These are phyloP conservation scores for Zygoascus hellenicus DNA, from an alignment of 1,139 yeast genomes.

Conservation along the genomic window DNA sequence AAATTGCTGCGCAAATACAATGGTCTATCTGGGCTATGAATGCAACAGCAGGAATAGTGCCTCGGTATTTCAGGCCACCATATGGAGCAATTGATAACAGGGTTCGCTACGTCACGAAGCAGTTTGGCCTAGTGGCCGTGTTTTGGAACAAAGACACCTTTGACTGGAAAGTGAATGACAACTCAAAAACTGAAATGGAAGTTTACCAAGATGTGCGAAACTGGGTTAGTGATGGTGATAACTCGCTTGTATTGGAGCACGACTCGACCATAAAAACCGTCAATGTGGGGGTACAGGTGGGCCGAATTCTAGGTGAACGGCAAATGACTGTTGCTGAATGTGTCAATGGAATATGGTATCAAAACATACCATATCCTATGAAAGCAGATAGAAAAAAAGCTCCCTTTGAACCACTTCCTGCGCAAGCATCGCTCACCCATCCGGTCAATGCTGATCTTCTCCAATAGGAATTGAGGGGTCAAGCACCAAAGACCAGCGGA, in stretches of 20 bases:
- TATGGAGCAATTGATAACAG: constrained; percentile 91
- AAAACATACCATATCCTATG: constrained; percentile 16
- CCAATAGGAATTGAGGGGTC: constrained; percentile 11
- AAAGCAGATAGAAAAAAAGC: too few species aligned
- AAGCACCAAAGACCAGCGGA: not conserved
- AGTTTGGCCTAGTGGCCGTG: constrained; percentile 82
- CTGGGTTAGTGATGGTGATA: constrained; percentile 43
- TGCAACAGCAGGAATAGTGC: constrained; percentile 84
- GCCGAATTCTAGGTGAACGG: constrained; percentile 45
- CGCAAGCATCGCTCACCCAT: too few species aligned
- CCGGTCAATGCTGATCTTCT: not conserved
- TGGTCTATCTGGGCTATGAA: constrained; percentile 99
- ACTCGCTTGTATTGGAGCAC: constrained; percentile 78
- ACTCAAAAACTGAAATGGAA: constrained; percentile 42
- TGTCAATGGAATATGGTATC: constrained; percentile 51
- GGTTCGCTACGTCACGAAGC: constrained; percentile 69
- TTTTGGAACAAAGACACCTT: constrained; percentile 89
- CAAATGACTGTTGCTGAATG: constrained; percentile 83
- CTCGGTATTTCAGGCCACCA: constrained; percentile 94
- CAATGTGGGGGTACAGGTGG: constrained; percentile 56
- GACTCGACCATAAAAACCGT: constrained; percentile 69
- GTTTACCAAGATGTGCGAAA: constrained; percentile 49
- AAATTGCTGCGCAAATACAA: constrained; percentile 79
- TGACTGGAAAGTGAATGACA: constrained; percentile 69
- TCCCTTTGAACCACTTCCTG: too few species aligned